Base-by-base conservation (phyloP, 148 eudicot species). In the Silene uniflora region DNA sequence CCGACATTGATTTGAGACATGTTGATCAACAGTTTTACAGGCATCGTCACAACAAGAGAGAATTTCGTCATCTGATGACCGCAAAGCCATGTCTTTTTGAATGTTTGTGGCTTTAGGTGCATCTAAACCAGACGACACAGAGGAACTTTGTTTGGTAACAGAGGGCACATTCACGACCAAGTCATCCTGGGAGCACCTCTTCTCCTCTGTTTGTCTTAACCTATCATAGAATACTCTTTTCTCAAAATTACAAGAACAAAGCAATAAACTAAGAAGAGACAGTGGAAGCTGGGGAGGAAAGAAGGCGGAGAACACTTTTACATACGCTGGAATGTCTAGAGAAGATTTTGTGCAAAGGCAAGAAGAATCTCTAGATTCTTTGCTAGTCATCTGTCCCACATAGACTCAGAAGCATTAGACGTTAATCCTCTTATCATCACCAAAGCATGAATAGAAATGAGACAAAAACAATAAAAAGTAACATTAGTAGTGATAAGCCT, bases 61-160 rank as follows among this genome's bases (percentile, higher is more conserved):
- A 67, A 52, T 67, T 69, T 56, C 85, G 67, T 77, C 73, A 73
- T 47, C 74, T 55, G 86, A 80, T 23, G 72, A 73, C 71, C 75
- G 75, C 73, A 73, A 74, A 73, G 67, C 64, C 75, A 54, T 54
- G 69, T 80, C 71, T 61, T 84, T 75, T 1, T 29, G 59, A 71
- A 69, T 14, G 67, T 71, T 61, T 14, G 27, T 22, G 11, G 47
- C 52, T 47, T 42, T 56, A 39, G 21, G 6, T 23, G 27, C 72
- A 35, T 64, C 69, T 5, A 18, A 59, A 59, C 24, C 18, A 52
- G 64, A 35, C 39, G 49, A 21, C 27, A 21, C 61, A 61, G 67
- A 77, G 47, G 74, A 46, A 59, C 71, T 69, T 60, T 60, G 77
- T 77, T 77, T 58, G 27, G 68, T 66, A 32, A 25, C 60, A 72